Conservation (phyloP, 371 early-diverging fungal species). For the Rhizomucor pusillus region DNA sequence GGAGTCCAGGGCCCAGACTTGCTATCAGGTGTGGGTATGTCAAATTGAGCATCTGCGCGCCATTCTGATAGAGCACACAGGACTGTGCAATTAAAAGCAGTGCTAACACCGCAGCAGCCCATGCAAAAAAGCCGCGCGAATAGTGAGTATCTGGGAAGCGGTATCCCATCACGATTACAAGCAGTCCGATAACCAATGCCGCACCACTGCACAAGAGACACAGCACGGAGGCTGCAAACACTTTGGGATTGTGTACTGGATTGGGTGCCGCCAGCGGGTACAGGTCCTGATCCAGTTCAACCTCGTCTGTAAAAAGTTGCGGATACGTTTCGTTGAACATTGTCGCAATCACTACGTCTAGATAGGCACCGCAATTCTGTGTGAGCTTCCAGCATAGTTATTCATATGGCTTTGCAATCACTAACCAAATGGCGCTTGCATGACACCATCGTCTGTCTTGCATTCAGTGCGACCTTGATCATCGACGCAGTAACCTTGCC, state of each 20-base stretch:
- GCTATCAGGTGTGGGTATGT: slow-evolving; percentile 39
- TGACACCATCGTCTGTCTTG: slow-evolving; percentile 23
- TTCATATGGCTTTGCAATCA: background rate
- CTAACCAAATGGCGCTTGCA: slow-evolving; percentile 44
- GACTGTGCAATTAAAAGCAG: slow-evolving; percentile 29
- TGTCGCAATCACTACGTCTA: slow-evolving; percentile 27
- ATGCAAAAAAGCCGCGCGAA: slow-evolving; percentile 40
- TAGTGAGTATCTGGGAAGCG: slow-evolving; percentile 32
- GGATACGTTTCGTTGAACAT: slow-evolving; percentile 36
- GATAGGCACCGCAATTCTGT: background rate
- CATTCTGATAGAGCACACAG: slow-evolving; percentile 35
- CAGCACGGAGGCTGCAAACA: slow-evolving; percentile 33
- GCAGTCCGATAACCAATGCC: slow-evolving; percentile 17
- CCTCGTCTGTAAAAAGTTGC: slow-evolving; percentile 22
- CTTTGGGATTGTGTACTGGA: slow-evolving; percentile 42
- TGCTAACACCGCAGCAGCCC: slow-evolving; percentile 24
- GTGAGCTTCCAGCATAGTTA: no score
- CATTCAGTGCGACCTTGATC: slow-evolving; percentile 14
- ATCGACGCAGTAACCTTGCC: slow-evolving; percentile 40
- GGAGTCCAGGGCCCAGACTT: slow-evolving; percentile 27
- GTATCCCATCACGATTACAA: slow-evolving; percentile 12
- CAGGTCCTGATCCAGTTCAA: slow-evolving; percentile 24
- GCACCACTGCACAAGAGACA: slow-evolving; percentile 29
- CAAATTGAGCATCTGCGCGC: slow-evolving; percentile 25
- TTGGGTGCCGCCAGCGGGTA: slow-evolving; percentile 31